Conservation (phyloP, 139 green algal genomes). For the Pycnococcus provasolii region DNA sequence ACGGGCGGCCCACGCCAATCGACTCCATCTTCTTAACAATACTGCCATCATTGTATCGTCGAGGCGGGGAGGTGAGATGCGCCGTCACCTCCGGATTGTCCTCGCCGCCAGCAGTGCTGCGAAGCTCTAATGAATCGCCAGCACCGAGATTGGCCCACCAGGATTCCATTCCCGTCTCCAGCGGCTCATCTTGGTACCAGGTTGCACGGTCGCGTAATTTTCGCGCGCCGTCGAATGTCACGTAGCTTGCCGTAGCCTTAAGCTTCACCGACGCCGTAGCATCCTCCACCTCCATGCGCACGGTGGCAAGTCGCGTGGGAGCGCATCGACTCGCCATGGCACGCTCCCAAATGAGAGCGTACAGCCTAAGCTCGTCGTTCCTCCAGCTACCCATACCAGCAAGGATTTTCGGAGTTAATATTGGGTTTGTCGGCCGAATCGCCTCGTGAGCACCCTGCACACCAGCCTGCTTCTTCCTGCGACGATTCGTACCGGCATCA, state of each 20-base stretch:
- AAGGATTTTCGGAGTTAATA: not conserved
- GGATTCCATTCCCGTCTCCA: slow-evolving; percentile 1
- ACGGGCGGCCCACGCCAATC: slow-evolving; percentile 75
- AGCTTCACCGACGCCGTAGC: not conserved
- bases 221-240: too few relatives aligned
- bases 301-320: slow-evolving; percentile 29
- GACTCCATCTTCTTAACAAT: slow-evolving; percentile 70
- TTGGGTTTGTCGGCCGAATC: slow-evolving; percentile 63
- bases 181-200: too few relatives aligned
- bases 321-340: slow-evolving; percentile 71
- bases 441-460: slow-evolving; percentile 85
- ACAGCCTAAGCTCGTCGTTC: slow-evolving; percentile 48
- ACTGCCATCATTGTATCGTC: too few relatives aligned
- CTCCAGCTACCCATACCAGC: not conserved
- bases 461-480: slow-evolving; percentile 17
- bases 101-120: not conserved
- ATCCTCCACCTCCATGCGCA: slow-evolving; percentile 45
- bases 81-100: slow-evolving; percentile 10
- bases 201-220: too few relatives aligned
- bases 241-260: too few relatives aligned
- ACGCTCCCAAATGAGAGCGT: slow-evolving; percentile 71
- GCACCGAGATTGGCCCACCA: slow-evolving; percentile 34
- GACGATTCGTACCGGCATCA: slow-evolving; percentile 9
- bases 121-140: slow-evolving; percentile 41
- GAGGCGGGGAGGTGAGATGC: not conserved